Evolutionary conservation across 768 basidiomycete genomes (phyloP).

Genomic region (Mycena vulgaris): DNA sequence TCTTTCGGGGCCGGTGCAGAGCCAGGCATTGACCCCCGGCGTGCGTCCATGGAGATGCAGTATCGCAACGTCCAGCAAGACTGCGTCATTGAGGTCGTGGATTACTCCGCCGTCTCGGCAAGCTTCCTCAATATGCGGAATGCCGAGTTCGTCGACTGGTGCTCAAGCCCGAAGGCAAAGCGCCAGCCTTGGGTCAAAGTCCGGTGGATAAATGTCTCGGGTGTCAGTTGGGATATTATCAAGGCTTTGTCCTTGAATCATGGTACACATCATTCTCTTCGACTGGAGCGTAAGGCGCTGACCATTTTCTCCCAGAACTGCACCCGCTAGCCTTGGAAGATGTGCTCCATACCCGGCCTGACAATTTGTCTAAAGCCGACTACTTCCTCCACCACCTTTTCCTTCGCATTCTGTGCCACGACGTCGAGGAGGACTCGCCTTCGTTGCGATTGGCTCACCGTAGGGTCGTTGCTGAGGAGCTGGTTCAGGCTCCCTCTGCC

Average conservation of each 20-base stretch:
- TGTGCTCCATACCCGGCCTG: constrained; percentile 67
- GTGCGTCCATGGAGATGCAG: constrained; percentile 59
- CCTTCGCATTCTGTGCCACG: constrained; percentile 62
- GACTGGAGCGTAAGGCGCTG: too few species aligned
- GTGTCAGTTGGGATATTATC: constrained; percentile 75
- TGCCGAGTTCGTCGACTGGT: constrained; percentile 64
- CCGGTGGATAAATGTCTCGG: constrained; percentile 78
- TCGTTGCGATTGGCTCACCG: neutral
- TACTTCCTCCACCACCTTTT: constrained; percentile 74
- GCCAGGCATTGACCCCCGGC: constrained; percentile 74
- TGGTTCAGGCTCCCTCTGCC: constrained; percentile 7
- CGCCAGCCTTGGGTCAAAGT: constrained; percentile 60
- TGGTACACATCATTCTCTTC: constrained; percentile 55
- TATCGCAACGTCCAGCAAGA: constrained; percentile 69
- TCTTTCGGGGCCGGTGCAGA: constrained; percentile 67
- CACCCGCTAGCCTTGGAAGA: constrained; percentile 80
- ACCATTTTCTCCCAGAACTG: constrained; percentile 57
- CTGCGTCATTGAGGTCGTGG: constrained; percentile 72
- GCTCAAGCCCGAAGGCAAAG: constrained; percentile 47
- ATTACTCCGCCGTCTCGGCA: constrained; percentile 67
- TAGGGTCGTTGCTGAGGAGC: constrained; percentile 10
- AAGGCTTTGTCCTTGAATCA: constrained; percentile 72
- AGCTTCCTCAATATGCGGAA: constrained; percentile 66
- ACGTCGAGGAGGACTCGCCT: constrained; percentile 19
- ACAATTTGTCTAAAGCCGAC: constrained; percentile 64